Evolutionary conservation across 768 basidiomycete species (phyloP), one percentile per base, ranked within the genome.

Genomic region (Naematelia encephala): DNA sequence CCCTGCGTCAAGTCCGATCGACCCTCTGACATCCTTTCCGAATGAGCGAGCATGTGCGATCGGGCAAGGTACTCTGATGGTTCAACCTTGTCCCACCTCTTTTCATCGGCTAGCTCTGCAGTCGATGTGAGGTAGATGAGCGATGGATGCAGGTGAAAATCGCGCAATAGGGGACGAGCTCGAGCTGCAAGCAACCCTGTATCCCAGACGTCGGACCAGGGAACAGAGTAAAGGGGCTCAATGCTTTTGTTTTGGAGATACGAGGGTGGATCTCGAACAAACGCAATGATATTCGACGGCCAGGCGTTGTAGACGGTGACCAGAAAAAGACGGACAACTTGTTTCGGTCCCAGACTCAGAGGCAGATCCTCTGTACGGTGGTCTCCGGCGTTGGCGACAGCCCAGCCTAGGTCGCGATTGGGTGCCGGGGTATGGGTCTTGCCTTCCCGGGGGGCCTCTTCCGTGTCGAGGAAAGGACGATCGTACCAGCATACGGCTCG

Each of bases 201-300:
- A 60, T 89, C 85, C 29, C 92, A 78, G 5, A 82, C 84, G 3
- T 85, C 79, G 51, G 83, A 82, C 91, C 91, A 93, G 30, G 80
- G 80, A 45, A 85, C 80, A n/a, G 80, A 79, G 66, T 87, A 90
- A 1, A 88, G 84, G 51, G 83, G 82, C 48, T 82, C 77, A 30
- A 83, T 77, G 2, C 73, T 69, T 64, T 78, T 82, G 23, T 82
- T 81, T 5, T 73, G 76, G 16, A 96, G 77, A 66, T 90, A 91
- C 34, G 77, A 74, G 8, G 81, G 80, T 1, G 92, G 89, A 51
- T 81, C 79, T 52, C 85, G 84, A 54, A 92, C 77, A 75, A 96
- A 96, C 54, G 82, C 83, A 58, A 94, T 80, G 43, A 89, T 81
- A 78, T 93, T 96, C 78, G 86, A 88, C 0, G 92, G 92, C 79